phyloP scores from a whole-genome alignment of 2,329 filamentous ascomycete genomes.

The Stachybotrys chlorohalonatus region DNA sequence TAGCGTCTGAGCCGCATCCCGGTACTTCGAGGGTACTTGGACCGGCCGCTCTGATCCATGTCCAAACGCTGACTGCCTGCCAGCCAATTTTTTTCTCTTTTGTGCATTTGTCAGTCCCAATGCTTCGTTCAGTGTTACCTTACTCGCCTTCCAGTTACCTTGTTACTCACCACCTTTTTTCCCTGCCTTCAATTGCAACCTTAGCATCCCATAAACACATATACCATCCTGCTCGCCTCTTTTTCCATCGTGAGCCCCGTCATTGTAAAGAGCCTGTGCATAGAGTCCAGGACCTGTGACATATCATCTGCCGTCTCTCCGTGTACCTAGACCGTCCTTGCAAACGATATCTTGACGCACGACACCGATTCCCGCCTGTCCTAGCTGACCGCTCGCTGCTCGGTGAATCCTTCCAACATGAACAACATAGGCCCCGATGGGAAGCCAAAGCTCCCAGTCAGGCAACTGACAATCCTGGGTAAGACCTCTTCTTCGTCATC shows the following conservation, averaged over 20 bases:
- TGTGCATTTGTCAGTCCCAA: too few relatives aligned
- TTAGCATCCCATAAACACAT: background rate
- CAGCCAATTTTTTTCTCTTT: too few relatives aligned
- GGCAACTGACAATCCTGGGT: constrained; percentile 74
- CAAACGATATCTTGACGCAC: background rate
- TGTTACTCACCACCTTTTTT: background rate
- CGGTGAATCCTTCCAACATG: constrained; percentile 8
- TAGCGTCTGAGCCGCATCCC: too few relatives aligned
- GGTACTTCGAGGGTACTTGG: too few relatives aligned
- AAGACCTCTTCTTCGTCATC: constrained; percentile 20
- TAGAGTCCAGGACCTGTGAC: too few relatives aligned
- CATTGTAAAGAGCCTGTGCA: background rate
- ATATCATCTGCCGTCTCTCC: too few relatives aligned
- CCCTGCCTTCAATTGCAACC: background rate
- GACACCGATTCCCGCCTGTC: background rate
- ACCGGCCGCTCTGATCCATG: too few relatives aligned
- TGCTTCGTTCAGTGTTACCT: background rate
- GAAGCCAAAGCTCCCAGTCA: constrained; percentile 58
- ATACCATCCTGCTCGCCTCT: background rate
- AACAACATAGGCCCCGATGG: constrained; percentile 8
- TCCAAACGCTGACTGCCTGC: too few relatives aligned
- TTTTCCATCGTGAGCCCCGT: background rate
- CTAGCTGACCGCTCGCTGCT: background rate
- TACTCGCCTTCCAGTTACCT: background rate
- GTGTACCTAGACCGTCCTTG: too few relatives aligned